These are phyloP conservation scores for Thielaviopsis punctulata DNA, from an alignment of 2,329 filamentous ascomycete species.

Conservation along the genomic window DNA sequence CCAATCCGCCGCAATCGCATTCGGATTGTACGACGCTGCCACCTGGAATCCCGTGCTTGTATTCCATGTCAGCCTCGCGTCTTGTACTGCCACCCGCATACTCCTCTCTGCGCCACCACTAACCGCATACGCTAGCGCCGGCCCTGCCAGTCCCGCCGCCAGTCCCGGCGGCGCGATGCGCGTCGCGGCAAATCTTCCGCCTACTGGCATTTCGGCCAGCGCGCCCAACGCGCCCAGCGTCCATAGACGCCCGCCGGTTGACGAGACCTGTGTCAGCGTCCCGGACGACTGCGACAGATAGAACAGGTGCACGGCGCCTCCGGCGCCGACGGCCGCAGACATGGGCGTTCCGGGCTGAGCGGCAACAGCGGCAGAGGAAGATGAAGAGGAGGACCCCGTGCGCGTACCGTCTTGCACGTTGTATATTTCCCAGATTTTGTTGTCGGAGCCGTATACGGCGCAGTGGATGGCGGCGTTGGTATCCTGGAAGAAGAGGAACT, in stretches of 20 bases:
- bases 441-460: background rate
- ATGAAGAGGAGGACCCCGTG: background rate
- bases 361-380: background rate
- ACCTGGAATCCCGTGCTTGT: background rate
- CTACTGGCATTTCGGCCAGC: background rate
- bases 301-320: background rate
- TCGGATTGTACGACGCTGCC: background rate
- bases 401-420: background rate
- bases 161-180: background rate
- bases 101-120: background rate
- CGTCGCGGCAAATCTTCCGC: background rate
- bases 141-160: no score
- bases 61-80: background rate
- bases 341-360: background rate
- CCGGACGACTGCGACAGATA: background rate
- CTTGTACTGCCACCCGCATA: background rate
- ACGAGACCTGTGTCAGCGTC: background rate
- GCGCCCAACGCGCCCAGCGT: background rate
- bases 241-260: background rate
- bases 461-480: background rate
- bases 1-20: background rate
- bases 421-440: background rate
- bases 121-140: background rate
- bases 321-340: background rate
- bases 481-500: background rate